A percentile compares a stretch with the other conserved stretches of the same genome.
Evolutionary conservation across 140 eudicot species (phyloP).

Genomic region (Erigeron philadelphicus): DNA sequence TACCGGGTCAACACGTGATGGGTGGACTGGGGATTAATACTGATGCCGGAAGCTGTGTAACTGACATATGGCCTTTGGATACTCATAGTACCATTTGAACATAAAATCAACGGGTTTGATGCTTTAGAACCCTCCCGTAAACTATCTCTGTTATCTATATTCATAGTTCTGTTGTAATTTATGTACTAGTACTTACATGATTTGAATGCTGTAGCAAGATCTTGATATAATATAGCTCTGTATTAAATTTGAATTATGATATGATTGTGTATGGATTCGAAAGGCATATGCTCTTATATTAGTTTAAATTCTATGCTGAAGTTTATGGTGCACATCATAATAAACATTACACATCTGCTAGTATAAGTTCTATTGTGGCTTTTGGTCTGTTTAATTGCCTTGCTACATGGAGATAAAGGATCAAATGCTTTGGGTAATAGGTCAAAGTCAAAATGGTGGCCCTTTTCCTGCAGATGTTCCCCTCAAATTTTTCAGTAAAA

Average conservation of each 20-base stretch:
- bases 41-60: slow-evolving; percentile 46
- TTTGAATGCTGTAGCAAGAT: slow-evolving; percentile 18
- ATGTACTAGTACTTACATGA: slow-evolving; percentile 19
- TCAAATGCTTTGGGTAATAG: not conserved
- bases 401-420: not conserved
- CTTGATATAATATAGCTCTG: slow-evolving; percentile 23
- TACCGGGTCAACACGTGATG: slow-evolving; percentile 38
- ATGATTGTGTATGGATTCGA: slow-evolving; percentile 4
- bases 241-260: slow-evolving; percentile 12
- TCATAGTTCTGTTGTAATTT: slow-evolving; percentile 16
- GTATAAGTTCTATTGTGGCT: not conserved
- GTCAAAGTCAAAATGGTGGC: too few species aligned
- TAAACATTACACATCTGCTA: not conserved
- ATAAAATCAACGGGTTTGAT: slow-evolving; percentile 19
- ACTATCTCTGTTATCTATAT: not conserved
- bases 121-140: slow-evolving; percentile 5
- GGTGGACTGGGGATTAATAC: slow-evolving; percentile 31
- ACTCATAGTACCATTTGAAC: slow-evolving; percentile 41
- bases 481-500: too few species aligned
- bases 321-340: not conserved
- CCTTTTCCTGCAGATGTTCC: too few species aligned
- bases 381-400: not conserved
- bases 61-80: slow-evolving; percentile 65
- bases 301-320: not conserved
- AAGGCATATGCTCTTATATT: not conserved